A percentile compares a stretch with the other conserved stretches of the same genome.
Conservation (phyloP, 257 asterid species). For the Nicotiana tabacum region DNA sequence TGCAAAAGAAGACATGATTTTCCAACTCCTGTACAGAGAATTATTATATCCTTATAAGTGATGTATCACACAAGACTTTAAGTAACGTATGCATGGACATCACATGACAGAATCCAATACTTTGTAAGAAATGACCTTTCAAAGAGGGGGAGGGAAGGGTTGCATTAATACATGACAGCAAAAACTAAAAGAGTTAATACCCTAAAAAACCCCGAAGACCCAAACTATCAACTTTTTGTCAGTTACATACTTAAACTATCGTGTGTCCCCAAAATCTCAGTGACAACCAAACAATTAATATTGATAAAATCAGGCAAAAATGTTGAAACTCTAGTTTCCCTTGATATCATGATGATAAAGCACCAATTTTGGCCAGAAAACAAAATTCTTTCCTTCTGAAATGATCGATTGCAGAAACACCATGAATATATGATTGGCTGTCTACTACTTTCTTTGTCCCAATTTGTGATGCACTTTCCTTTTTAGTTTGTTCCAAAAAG, state of each 20-base stretch:
- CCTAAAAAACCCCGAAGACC: no score
- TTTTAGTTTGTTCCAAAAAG: no score
- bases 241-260: no score
- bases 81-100: background rate
- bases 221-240: no score
- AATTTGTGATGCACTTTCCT: no score
- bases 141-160: background rate
- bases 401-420: no score
- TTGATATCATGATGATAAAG: background rate
- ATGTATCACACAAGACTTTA: background rate
- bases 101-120: background rate
- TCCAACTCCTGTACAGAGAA: conserved; percentile 58
- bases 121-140: background rate
- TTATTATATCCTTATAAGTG: background rate
- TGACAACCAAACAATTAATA: background rate
- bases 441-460: no score
- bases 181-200: background rate
- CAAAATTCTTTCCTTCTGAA: background rate
- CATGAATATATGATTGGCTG: no score
- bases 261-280: background rate
- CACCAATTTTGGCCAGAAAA: background rate
- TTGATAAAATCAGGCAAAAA: background rate
- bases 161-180: background rate
- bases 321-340: background rate
- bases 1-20: conserved; percentile 79